A percentile compares a stretch with the other conserved stretches of the same genome.
phyloP scores from a whole-genome alignment of 768 basidiomycete species.

The Panaeolus cyanescens region DNA sequence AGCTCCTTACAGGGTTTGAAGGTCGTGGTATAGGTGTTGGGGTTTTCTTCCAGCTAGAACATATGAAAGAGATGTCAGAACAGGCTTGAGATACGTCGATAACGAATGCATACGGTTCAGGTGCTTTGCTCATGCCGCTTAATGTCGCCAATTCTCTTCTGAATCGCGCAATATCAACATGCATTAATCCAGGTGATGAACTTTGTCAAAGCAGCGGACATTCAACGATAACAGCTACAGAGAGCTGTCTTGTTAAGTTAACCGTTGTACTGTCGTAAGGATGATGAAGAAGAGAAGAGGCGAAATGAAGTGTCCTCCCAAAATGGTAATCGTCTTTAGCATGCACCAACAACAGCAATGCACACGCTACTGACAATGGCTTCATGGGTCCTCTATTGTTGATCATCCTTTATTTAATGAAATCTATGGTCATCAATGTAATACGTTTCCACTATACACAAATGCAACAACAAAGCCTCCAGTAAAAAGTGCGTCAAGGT shows the following conservation, averaged over 20 bases:
- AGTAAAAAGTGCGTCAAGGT: neutral
- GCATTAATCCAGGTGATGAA: neutral
- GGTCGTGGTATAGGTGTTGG: constrained; percentile 10
- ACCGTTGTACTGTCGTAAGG: neutral
- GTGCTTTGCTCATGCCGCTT: neutral
- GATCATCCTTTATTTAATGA: neutral
- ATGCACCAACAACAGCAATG: neutral
- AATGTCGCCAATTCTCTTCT: neutral
- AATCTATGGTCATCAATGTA: neutral
- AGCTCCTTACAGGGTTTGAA: neutral
- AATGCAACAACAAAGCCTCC: neutral
- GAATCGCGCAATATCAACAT: neutral
- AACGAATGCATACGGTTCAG: neutral
- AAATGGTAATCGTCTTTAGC: neutral
- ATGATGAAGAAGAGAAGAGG: neutral
- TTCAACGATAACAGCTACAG: neutral
- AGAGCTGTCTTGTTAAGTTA: neutral
- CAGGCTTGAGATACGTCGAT: neutral
- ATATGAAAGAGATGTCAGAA: neutral
- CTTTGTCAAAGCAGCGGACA: neutral
- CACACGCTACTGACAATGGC: neutral
- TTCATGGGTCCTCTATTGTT: neutral
- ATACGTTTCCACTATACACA: neutral
- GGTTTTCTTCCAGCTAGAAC: constrained; percentile 17
- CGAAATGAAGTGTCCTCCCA: neutral